A percentile compares a stretch with the other conserved stretches of the same genome.
Evolutionary conservation across 768 basidiomycete species (phyloP).

Genomic region (Mycena albidolilacea): DNA sequence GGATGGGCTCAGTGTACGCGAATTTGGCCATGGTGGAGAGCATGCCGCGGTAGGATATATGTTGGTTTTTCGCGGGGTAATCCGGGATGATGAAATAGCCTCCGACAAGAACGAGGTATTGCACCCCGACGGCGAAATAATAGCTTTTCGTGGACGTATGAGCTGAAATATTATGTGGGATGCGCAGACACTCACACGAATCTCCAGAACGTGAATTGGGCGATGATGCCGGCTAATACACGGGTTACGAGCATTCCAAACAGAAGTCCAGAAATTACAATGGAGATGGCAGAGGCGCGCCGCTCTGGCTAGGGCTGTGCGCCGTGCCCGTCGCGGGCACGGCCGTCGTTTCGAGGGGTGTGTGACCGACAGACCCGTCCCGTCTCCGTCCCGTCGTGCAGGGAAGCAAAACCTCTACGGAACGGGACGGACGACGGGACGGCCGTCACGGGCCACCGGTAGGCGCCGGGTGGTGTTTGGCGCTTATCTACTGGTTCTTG

Average conservation of each 20-base stretch:
- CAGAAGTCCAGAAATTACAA: conserved; percentile 73
- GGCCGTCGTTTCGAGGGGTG: no score
- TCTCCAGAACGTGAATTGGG: conserved; percentile 79
- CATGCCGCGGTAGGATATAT: conserved; percentile 73
- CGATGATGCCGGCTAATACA: conserved; percentile 82
- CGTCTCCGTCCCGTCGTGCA: no score
- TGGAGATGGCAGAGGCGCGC: no score
- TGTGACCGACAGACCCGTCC: no score
- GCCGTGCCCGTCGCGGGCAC: no score
- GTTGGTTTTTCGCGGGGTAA: conserved; percentile 81
- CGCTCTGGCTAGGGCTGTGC: no score
- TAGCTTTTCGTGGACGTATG: conserved; percentile 52
- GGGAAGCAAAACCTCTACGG: no score
- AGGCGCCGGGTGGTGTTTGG: no score
- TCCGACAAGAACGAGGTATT: conserved; percentile 68
- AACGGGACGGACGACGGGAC: no score
- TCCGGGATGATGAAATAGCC: conserved; percentile 83
- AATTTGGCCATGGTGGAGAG: conserved; percentile 71
- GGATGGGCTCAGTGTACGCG: conserved; percentile 69
- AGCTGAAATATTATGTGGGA: background rate
- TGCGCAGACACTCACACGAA: conserved; percentile 57
- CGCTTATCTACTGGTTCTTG: no score
- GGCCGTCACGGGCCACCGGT: no score
- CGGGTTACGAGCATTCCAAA: conserved; percentile 83
- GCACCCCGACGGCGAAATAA: conserved; percentile 83